Conservation (phyloP, 441 rosid genomes). For the Theobroma grandiflorum region DNA sequence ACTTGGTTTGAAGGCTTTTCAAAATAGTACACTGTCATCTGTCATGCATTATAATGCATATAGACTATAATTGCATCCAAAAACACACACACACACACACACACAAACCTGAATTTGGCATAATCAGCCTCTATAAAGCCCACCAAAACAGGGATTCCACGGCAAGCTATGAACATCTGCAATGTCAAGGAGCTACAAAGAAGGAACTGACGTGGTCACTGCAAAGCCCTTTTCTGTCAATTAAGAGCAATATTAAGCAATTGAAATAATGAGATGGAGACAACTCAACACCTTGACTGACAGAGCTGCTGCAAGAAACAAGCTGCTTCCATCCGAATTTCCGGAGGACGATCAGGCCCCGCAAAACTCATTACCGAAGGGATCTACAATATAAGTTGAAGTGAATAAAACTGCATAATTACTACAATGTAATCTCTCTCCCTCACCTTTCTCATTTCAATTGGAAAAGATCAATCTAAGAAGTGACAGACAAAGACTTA, state of each 20-base stretch:
- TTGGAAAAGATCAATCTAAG: neutral
- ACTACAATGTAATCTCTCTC: conserved; percentile 14
- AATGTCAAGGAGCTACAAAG: conserved; percentile 84
- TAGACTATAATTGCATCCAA: neutral
- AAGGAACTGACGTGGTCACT: conserved; percentile 35
- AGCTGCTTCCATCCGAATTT: conserved; percentile 95
- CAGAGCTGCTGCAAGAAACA: conserved; percentile 97
- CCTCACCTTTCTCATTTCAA: neutral
- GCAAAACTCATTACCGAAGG: conserved; percentile 85
- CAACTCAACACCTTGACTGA: conserved; percentile 78
- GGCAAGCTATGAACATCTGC: conserved; percentile 98
- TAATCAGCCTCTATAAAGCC: conserved; percentile 97
- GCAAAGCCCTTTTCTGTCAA: conserved; percentile 28
- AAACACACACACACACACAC: conserved; percentile 18
- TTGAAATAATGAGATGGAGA: conserved; percentile 23
- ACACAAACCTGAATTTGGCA: conserved; percentile 85
- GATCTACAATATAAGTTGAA: conserved; percentile 62
- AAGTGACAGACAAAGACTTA: neutral
- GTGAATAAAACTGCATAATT: conserved; percentile 35
- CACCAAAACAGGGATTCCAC: conserved; percentile 94
- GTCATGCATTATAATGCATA: neutral
- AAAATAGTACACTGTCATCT: neutral
- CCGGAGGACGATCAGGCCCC: conserved; percentile 81
- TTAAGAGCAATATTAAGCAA: conserved; percentile 19
- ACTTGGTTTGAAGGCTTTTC: neutral